phyloP scores from a whole-genome alignment of 345 rosid genomes.

The Rhodamnia argentea region DNA sequence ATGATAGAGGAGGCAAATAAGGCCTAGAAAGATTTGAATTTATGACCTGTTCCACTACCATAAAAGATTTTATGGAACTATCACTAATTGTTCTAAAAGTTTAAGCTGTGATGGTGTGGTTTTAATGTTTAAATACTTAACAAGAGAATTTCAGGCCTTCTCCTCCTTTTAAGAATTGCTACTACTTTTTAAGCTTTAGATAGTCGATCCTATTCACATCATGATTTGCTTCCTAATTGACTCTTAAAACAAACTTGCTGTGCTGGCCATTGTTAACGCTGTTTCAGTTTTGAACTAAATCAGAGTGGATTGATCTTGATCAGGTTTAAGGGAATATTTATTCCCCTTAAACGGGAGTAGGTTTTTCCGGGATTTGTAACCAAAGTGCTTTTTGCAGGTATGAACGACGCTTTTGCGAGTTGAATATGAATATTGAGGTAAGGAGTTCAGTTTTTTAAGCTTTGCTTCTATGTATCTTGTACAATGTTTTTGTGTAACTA shows the following conservation, averaged over 20 bases:
- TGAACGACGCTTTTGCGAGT: slow-evolving; percentile 62
- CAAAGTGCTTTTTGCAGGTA: slow-evolving; percentile 37
- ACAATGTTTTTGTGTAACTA: neutral
- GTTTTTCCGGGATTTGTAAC: neutral
- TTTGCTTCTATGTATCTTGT: neutral
- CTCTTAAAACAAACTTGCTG: neutral
- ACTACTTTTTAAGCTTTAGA: neutral
- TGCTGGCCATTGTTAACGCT: neutral
- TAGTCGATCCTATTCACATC: neutral
- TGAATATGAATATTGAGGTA: slow-evolving; percentile 75
- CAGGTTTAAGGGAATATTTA: neutral
- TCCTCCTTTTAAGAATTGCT: neutral
- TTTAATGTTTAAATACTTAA: neutral
- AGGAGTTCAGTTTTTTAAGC: neutral
- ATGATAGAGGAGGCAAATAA: neutral
- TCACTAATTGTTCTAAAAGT: neutral
- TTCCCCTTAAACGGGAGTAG: neutral
- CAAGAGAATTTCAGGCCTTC: neutral
- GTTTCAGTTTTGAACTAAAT: neutral
- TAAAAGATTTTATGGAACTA: neutral
- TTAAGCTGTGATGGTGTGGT: neutral
- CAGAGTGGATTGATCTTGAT: neutral
- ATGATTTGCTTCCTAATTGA: neutral
- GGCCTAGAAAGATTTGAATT: neutral
- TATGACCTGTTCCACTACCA: neutral